Evolutionary conservation across 1,284 basidiomycete genomes (phyloP).

Genomic region (Spongispora temasekensis): DNA sequence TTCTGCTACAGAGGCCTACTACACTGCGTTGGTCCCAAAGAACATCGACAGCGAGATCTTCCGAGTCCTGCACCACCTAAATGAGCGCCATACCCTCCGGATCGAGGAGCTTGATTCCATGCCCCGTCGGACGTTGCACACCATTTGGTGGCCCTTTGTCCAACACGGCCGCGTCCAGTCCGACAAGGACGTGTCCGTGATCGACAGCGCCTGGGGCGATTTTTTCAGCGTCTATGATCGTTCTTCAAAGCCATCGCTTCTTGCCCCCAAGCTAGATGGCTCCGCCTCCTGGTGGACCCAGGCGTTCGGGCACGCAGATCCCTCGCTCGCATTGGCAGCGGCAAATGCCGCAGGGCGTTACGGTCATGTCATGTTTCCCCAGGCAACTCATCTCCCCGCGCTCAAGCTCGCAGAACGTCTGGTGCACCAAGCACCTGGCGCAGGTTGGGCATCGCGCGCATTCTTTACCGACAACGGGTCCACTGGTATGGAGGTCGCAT

Average conservation of each 20-base stretch:
- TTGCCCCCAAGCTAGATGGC: conserved; percentile 82
- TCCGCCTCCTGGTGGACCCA: conserved; percentile 99
- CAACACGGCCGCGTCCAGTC: conserved; percentile 80
- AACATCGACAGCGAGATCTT: conserved; percentile 45
- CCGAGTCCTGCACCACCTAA: conserved; percentile 61
- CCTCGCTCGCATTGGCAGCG: conserved; percentile 81
- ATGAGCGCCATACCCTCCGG: conserved; percentile 62
- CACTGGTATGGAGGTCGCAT: conserved; percentile 93
- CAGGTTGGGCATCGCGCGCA: conserved; percentile 87
- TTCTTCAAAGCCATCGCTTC: conserved; percentile 42
- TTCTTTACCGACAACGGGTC: conserved; percentile 96
- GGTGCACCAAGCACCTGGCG: conserved; percentile 69
- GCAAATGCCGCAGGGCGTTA: conserved; percentile 91
- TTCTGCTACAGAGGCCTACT: conserved; percentile 68
- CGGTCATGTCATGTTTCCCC: conserved; percentile 96
- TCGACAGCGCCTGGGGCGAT: conserved; percentile 90
- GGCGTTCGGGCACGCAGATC: conserved; percentile 82
- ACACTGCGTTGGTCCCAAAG: conserved; percentile 48
- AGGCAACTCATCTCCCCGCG: conserved; percentile 85
- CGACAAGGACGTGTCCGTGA: conserved; percentile 79
- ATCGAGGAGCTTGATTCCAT: conserved; percentile 75
- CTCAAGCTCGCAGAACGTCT: conserved; percentile 77
- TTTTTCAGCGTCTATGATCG: conserved; percentile 73
- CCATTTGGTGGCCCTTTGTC: conserved; percentile 97
- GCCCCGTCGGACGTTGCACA: conserved; percentile 75